Conservation (phyloP, 2,329 filamentous ascomycete genomes). For the Coniosporium tulheliwenetii region DNA sequence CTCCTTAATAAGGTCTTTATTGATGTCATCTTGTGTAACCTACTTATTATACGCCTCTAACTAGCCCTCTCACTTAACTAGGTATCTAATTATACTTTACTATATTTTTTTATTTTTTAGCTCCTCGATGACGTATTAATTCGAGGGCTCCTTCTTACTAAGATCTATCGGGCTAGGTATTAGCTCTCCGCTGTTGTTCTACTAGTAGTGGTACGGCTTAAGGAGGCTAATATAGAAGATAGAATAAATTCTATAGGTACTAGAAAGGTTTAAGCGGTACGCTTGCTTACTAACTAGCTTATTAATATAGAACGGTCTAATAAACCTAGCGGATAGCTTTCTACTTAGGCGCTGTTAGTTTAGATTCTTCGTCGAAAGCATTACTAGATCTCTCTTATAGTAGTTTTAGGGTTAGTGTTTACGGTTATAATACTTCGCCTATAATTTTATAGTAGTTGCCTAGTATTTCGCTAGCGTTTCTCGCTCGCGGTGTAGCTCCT, state of each 20-base stretch:
- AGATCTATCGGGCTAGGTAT: not conserved
- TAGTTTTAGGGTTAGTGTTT: not conserved
- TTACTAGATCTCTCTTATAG: not conserved
- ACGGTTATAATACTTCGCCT: slow-evolving; percentile 2
- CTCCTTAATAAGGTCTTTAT: no score
- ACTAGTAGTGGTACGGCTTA: not conserved
- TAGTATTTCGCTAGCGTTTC: not conserved
- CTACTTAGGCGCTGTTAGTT: not conserved
- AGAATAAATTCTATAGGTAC: not conserved
- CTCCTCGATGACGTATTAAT: no score
- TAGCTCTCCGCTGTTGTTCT: not conserved
- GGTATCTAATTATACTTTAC: no score
- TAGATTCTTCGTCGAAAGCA: not conserved
- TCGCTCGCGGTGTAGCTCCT: no score
- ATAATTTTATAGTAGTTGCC: not conserved
- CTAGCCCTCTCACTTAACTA: no score
- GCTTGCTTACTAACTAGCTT: not conserved
- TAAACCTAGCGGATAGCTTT: not conserved
- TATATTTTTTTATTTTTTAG: no score
- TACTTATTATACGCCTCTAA: no score
- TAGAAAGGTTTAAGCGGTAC: not conserved
- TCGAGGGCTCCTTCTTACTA: not conserved
- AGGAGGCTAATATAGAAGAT: not conserved
- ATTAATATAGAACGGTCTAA: not conserved
- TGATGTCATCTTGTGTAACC: no score